Evolutionary conservation across 2,329 filamentous ascomycete genomes (phyloP), one percentile per base, ranked within the genome.

Genomic region (Cryphonectria japonica): DNA sequence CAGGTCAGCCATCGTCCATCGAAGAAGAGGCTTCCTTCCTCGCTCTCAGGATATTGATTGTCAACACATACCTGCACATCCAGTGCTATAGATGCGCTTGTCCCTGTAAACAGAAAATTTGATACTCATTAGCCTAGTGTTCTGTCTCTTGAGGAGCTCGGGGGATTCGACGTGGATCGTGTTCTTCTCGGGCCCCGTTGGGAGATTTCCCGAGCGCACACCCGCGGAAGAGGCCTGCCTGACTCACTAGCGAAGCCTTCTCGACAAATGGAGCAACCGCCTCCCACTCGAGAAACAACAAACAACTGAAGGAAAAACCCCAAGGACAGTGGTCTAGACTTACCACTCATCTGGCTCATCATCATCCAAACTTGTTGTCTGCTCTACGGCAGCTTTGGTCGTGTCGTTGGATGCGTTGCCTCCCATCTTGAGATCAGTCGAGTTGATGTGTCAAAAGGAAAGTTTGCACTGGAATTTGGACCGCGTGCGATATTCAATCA

Each of bases 271-370:
- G 32, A n/a, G 19, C 29, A 39, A 22, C 37, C 29, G 57, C 22
- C n/a, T 9, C 46, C 43, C 43, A 34, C 34, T 34, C 34, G 34
- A 34, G 34, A 34, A 34, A 34, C 26, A 34, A 34, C 34, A 34
- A 34, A 34, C 34, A 34, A 34, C 34, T 6, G 3, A 34, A 34
- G 3, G 6, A 34, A 26, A 26, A 26, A 26, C 1, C 26, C 34
- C 37, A 39, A 39, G 9, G 37, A 39, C 8, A 39, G 37, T 9
- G 32, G 22, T 9, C 26, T 29, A 46, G 57, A 77, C 88, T 82
- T 84, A 98, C 96, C 95, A 98, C 72, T 97, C 95, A 86, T 98
- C 96, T 4, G 93, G 93, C 81, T 98, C 95, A 81, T 98, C 94
- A 71, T 95, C 93, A 52, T 90, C 88, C 61, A 88, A 7, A 16